These are phyloP conservation scores for Theobroma grandiflorum DNA, from an alignment of 441 rosid genomes.

Conservation along the genomic window DNA sequence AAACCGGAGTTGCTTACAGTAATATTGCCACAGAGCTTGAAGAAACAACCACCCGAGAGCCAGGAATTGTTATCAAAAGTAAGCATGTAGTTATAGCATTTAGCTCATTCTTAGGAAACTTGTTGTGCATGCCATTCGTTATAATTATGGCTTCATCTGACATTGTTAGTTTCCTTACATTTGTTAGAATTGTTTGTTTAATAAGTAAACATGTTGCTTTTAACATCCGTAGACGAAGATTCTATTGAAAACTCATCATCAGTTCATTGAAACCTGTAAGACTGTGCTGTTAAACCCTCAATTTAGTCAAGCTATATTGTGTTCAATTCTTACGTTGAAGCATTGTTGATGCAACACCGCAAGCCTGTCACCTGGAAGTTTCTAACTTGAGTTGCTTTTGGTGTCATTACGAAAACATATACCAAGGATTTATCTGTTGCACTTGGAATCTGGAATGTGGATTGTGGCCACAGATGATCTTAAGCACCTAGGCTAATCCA, in stretches of 20 bases:
- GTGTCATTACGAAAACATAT: not conserved
- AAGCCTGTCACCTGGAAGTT: not conserved
- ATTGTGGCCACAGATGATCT: conserved; percentile 3
- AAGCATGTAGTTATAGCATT: conserved; percentile 31
- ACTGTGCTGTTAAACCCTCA: not conserved
- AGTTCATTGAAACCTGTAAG: not conserved
- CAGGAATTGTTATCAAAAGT: conserved; percentile 91
- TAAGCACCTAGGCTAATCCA: not conserved
- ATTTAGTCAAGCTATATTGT: conserved; percentile 4
- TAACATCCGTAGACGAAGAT: not conserved
- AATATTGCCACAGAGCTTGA: conserved; percentile 89
- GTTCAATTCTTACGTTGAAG: not conserved
- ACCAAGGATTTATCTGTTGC: not conserved
- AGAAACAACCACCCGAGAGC: conserved; percentile 97
- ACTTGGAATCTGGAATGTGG: not conserved
- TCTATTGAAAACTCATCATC: not conserved
- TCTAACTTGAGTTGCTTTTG: not conserved
- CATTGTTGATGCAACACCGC: not conserved
- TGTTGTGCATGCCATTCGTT: not conserved
- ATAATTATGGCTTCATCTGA: conserved; percentile 17
- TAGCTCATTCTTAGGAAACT: conserved; percentile 7
- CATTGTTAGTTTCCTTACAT: not conserved
- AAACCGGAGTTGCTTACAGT: conserved; percentile 92
- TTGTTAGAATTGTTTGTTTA: not conserved
- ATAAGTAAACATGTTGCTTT: not conserved